phyloP scores from a whole-genome alignment of 1,284 basidiomycete genomes.

The Malassezia obtusa region DNA sequence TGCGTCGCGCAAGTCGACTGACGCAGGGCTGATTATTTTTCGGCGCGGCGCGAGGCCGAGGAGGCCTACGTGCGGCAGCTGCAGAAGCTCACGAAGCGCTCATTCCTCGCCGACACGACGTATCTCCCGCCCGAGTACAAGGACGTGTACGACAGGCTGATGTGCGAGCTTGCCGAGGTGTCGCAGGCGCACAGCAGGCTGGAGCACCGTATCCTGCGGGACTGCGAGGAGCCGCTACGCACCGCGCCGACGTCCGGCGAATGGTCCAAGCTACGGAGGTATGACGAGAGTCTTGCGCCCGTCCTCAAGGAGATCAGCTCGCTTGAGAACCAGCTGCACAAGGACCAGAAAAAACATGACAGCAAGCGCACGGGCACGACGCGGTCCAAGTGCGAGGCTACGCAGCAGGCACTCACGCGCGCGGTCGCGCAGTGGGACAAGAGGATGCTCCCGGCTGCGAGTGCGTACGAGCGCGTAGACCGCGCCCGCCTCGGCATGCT shows the following conservation, averaged over 20 bases:
- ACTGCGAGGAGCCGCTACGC: slow-evolving; percentile 45
- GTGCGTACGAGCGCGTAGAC: slow-evolving; percentile 40
- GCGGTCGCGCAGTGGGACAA: slow-evolving; percentile 33
- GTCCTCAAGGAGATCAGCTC: slow-evolving; percentile 36
- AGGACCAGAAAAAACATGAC: slow-evolving; percentile 40
- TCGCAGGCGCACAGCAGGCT: slow-evolving; percentile 38
- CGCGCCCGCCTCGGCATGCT: slow-evolving; percentile 34
- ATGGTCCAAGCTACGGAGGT: slow-evolving; percentile 30
- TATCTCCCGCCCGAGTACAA: slow-evolving; percentile 35
- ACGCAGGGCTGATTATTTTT: slow-evolving; percentile 50
- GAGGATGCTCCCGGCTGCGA: slow-evolving; percentile 31
- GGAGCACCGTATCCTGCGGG: slow-evolving; percentile 36
- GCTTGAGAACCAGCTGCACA: slow-evolving; percentile 39
- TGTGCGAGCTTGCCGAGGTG: slow-evolving; percentile 39
- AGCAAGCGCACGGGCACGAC: slow-evolving; percentile 29
- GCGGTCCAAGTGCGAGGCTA: slow-evolving; percentile 29
- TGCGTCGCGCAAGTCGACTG: neutral
- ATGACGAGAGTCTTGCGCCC: slow-evolving; percentile 34
- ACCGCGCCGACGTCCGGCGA: slow-evolving; percentile 31
- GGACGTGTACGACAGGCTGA: slow-evolving; percentile 40
- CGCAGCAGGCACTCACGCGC: slow-evolving; percentile 26
- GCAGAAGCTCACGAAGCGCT: slow-evolving; percentile 50
- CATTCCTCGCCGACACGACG: slow-evolving; percentile 42
- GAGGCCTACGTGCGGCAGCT: slow-evolving; percentile 51
- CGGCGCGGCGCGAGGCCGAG: slow-evolving; percentile 52